Evolutionary conservation across 768 basidiomycete species (phyloP).

Genomic region (Crassisporium funariophilum): DNA sequence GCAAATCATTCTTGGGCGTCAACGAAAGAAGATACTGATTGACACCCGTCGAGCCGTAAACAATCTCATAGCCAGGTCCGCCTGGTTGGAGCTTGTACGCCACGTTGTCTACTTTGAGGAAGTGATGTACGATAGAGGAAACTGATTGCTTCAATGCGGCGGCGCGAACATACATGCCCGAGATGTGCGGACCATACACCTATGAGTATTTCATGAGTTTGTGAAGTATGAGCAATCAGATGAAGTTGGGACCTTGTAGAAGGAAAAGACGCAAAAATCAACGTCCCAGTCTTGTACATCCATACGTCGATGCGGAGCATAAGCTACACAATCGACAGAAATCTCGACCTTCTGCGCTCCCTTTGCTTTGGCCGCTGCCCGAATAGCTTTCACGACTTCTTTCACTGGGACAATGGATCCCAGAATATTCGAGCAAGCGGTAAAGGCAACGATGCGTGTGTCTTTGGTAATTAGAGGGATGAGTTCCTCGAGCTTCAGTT

Average conservation of each 20-base stretch:
- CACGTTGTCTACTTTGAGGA: conserved; percentile 49
- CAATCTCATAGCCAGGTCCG: conserved; percentile 74
- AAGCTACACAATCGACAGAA: conserved; percentile 77
- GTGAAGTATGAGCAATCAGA: background rate
- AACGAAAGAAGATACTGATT: conserved; percentile 66
- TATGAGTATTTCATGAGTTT: no score
- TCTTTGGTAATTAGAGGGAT: conserved; percentile 61
- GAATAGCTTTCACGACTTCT: conserved; percentile 51
- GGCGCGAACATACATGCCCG: conserved; percentile 62
- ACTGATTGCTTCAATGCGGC: conserved; percentile 53
- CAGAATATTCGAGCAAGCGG: conserved; percentile 76
- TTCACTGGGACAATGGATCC: conserved; percentile 67
- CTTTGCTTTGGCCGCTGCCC: conserved; percentile 50
- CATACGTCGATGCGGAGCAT: conserved; percentile 71
- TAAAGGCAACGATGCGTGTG: conserved; percentile 74
- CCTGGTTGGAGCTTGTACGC: conserved; percentile 72
- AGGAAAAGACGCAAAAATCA: conserved; percentile 70
- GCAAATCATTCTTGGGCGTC: conserved; percentile 47
- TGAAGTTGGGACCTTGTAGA: conserved; percentile 66
- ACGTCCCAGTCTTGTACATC: conserved; percentile 79
- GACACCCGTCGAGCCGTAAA: conserved; percentile 61
- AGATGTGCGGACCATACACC: conserved; percentile 77
- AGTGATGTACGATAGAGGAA: conserved; percentile 67
- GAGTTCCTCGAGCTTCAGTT: conserved; percentile 54
- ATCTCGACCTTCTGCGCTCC: conserved; percentile 67